A percentile compares a stretch with the other conserved stretches of the same genome.
Conservation (phyloP, 2,329 filamentous ascomycete genomes). For the Calonectria naviculata region DNA sequence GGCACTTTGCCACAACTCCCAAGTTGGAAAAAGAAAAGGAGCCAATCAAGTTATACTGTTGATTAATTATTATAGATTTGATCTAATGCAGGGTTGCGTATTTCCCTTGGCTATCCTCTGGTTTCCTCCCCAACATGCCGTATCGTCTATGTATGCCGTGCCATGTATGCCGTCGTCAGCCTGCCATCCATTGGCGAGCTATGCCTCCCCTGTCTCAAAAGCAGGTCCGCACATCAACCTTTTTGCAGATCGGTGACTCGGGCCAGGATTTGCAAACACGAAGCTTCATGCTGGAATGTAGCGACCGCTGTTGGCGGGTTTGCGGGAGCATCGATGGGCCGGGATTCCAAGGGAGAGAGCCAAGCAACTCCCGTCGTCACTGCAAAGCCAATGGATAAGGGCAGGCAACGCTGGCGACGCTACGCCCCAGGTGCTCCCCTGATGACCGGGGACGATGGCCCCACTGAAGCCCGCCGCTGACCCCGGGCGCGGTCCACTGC, state of each 20-base stretch:
- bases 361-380: background rate
- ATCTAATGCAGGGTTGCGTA: background rate
- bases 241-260: background rate
- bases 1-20: background rate
- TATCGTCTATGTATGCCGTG: background rate
- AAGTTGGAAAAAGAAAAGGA: background rate
- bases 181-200: background rate
- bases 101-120: background rate
- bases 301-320: background rate
- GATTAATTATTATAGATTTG: too few species aligned
- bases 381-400: slow-evolving; percentile 12
- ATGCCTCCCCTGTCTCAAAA: slow-evolving; percentile 1
- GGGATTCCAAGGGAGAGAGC: slow-evolving; percentile 2
- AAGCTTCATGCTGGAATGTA: background rate
- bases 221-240: background rate
- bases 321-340: background rate
- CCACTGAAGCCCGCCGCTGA: slow-evolving; percentile 10
- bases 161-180: background rate
- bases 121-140: background rate
- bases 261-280: background rate
- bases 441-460: background rate
- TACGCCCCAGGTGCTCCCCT: slow-evolving; percentile 9
- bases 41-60: too few species aligned
- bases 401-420: background rate
- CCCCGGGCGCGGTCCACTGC: slow-evolving; percentile 5